Base-by-base conservation (phyloP, 2,329 filamentous ascomycete species). In the Colletotrichum orchidophilum region DNA sequence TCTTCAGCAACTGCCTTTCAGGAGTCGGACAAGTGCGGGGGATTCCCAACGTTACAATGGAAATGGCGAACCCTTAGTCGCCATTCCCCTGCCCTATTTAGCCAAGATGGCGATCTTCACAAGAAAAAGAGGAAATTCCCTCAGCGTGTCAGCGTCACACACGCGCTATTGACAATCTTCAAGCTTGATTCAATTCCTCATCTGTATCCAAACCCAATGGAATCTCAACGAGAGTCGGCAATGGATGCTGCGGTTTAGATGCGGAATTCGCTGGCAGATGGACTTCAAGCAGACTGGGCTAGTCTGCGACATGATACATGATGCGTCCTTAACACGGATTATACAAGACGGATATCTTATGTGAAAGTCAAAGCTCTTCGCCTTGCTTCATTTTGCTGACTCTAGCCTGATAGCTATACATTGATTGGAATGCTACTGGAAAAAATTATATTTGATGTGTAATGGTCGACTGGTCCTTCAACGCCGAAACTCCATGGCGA, bases 31-130 rank as follows among this genome's bases (percentile, higher is more conserved):
- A 15, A 7, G n/a, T 57, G 52, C 33, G 58, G 52, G 58, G 52
- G 52, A n/a, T n/a, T 33, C 2, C n/a, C 13, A 21, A 26, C 62
- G 53, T 65, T 15, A n/a, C 62, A 33, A 27, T 35, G 8, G 21
- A 50, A 39, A 54, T 31, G 15, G 53, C 53, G 29, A 18, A 21
- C 39, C 27, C 5, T 29, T 33, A 11, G n/a, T 12, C 29, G 1
- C 29, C 29, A 15, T 55, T 29, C 31, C 29, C 53, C 24, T 24
- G 49, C 31, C 7, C n/a, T 24, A 13, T 11, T 33, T 24, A 58
- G 26, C 53, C 52, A 26, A 35, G 53, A 65, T 21, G 63, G 35
- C 63, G 39, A 65, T 65, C 63, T 58, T 62, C n/a, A 13, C 42
- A 33, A 13, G 11, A 42, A 60, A 31, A n/a, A 42, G 53, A 58